A percentile compares a stretch with the other conserved stretches of the same genome.
Evolutionary conservation across 129 eudicot genomes (phyloP).

Genomic region (Flaveria ramosissima): DNA sequence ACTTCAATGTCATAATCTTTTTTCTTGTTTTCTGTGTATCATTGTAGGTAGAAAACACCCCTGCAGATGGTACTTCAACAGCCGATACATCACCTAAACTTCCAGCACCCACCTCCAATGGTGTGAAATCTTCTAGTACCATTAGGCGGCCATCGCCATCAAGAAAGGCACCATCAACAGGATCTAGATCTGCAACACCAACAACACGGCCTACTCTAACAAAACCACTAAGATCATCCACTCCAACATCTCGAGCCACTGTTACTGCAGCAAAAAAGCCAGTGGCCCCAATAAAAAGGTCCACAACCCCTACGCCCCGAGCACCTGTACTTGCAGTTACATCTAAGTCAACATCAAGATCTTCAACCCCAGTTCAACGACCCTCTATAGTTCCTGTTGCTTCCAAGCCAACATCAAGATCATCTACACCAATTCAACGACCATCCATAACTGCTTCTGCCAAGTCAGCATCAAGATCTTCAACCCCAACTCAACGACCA

Average conservation of each 20-base stretch:
- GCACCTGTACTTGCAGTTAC: constrained; percentile 30
- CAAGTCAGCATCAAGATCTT: constrained; percentile 51
- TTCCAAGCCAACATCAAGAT: constrained; percentile 53
- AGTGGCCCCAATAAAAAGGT: constrained; percentile 33
- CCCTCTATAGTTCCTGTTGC: constrained; percentile 30
- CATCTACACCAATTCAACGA: constrained; percentile 48
- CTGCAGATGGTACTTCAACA: constrained; percentile 35
- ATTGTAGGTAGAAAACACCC: constrained; percentile 49
- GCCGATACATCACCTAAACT: constrained; percentile 32
- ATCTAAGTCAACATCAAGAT: constrained; percentile 42
- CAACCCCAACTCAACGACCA: constrained; percentile 42
- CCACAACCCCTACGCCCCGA: constrained; percentile 45
- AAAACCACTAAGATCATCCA: constrained; percentile 58
- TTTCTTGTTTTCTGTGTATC: constrained; percentile 4
- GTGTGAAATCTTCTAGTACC: constrained; percentile 42
- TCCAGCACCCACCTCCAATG: constrained; percentile 39
- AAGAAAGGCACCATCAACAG: constrained; percentile 41
- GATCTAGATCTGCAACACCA: not conserved
- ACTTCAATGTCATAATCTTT: constrained; percentile 7
- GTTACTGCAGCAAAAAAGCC: constrained; percentile 30
- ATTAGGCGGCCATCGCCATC: constrained; percentile 55
- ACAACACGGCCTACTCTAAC: constrained; percentile 8
- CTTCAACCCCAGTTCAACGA: constrained; percentile 52
- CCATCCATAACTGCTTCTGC: constrained; percentile 32
- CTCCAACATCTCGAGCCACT: constrained; percentile 57